Evolutionary conservation across 495 filamentous ascomycete genomes (phyloP), one percentile per base, ranked within the genome.

Genomic region (Lepraria neglecta): DNA sequence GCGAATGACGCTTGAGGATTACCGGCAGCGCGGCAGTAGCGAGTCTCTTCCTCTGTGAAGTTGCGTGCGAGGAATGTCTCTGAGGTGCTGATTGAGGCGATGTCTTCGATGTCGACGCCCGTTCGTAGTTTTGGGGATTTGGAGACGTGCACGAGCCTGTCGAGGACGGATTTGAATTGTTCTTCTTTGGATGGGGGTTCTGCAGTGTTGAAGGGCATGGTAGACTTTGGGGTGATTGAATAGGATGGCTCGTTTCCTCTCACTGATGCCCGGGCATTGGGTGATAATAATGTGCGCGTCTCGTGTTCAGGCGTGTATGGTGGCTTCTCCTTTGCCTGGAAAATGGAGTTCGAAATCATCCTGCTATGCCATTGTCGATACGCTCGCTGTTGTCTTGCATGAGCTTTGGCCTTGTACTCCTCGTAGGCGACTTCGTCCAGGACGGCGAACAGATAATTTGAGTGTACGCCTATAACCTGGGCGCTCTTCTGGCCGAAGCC

Each of bases 401-500:
- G 28, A 17, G 67, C 63, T 40, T 27, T 35, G 21, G 9, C 21
- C 27, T 38, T 1, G 33, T 64, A 61, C 12, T 48, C 21, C 6
- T 60, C 27, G 45, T 64, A 67, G 10, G 27, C 38, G 1, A 58
- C 45, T 38, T 46, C 14, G 14, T 53, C 46, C 27, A 69, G 50
- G 10, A 64, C 61, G 0, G 68, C 68, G 56, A 60, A 68, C 11
- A 70, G 30, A 33, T 64, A 70, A 31, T 61, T 62, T 10, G 63
- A 59, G 30, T 58, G 28, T 14, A 70, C 63, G 33, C 62, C 65
- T 35, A 71, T 60, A 38, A 61, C 56, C 31, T 64, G 65, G 11
- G 14, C 65, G 35, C 65, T 63, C 60, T 71, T 70, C 40, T 70
- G 69, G 6, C 68, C 69, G 59, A 70, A 71, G 10, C 68, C 65